Conservation (phyloP, 306 rosid species). For the Prosopis cineraria region DNA sequence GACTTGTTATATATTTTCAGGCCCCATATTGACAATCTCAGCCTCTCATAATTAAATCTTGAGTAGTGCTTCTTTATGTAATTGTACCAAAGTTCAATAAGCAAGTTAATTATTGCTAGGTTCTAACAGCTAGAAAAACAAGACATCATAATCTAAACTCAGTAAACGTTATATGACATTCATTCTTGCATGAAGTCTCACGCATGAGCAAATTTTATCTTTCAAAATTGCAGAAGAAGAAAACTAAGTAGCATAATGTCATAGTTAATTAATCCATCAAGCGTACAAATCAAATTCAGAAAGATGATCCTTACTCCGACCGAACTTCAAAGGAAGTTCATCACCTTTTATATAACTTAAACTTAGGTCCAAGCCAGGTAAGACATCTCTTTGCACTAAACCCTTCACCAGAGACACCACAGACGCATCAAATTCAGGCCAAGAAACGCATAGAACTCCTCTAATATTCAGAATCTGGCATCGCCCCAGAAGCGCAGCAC, state of each 20-base stretch:
- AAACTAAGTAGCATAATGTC: not conserved
- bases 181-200: not conserved
- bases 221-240: not conserved
- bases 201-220: not conserved
- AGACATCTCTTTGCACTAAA: constrained; percentile 41
- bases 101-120: not conserved
- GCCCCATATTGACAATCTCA: too few species aligned
- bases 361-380: constrained; percentile 46
- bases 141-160: not conserved
- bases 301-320: constrained; percentile 47
- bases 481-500: constrained; percentile 67
- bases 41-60: not conserved
- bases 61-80: not conserved
- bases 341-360: constrained; percentile 18
- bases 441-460: constrained; percentile 67
- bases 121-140: not conserved
- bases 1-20: too few species aligned
- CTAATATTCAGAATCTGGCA: constrained; percentile 63
- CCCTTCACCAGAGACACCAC: constrained; percentile 55
- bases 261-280: constrained; percentile 29
- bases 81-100: not conserved
- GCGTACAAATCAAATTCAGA: constrained; percentile 67
- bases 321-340: constrained; percentile 32
- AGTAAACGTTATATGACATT: not conserved
- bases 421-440: constrained; percentile 70